phyloP scores from a whole-genome alignment of 2,329 filamentous ascomycete genomes.

The Acephala macrosclerotiorum region DNA sequence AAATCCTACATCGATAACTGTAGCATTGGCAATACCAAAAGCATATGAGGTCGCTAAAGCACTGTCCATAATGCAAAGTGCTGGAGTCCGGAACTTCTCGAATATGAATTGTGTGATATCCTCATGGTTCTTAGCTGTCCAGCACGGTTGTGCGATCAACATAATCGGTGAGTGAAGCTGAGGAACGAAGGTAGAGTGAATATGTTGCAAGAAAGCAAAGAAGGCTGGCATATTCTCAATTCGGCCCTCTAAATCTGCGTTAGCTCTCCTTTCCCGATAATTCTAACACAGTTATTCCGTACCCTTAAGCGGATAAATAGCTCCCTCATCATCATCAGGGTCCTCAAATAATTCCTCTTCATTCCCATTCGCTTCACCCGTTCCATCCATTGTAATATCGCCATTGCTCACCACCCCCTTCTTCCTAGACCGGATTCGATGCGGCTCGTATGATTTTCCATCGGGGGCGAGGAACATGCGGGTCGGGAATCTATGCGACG shows the following conservation, averaged over 20 bases:
- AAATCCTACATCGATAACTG: constrained; percentile 89
- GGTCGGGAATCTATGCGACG: constrained; percentile 85
- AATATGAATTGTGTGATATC: constrained; percentile 93
- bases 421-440: constrained; percentile 74
- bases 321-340: constrained; percentile 84
- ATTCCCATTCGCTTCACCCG: constrained; percentile 41
- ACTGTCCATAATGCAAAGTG: constrained; percentile 88
- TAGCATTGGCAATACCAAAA: constrained; percentile 76
- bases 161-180: constrained; percentile 95
- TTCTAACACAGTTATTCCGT: constrained; percentile 16
- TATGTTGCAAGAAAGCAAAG: constrained; percentile 90
- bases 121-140: constrained; percentile 89
- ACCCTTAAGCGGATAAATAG: constrained; percentile 83
- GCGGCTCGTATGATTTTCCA: constrained; percentile 80
- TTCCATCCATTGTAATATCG: constrained; percentile 44
- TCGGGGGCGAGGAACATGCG: constrained; percentile 90
- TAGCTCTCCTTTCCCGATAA: neutral
- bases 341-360: constrained; percentile 84
- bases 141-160: constrained; percentile 87
- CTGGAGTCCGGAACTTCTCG: constrained; percentile 94
- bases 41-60: constrained; percentile 89
- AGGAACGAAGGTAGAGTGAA: constrained; percentile 87
- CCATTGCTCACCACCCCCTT: constrained; percentile 50
- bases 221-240: constrained; percentile 94
- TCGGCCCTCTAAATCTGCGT: constrained; percentile 64